Conservation (phyloP, 208 protist genomes). For the Leishmania tarentolae region DNA sequence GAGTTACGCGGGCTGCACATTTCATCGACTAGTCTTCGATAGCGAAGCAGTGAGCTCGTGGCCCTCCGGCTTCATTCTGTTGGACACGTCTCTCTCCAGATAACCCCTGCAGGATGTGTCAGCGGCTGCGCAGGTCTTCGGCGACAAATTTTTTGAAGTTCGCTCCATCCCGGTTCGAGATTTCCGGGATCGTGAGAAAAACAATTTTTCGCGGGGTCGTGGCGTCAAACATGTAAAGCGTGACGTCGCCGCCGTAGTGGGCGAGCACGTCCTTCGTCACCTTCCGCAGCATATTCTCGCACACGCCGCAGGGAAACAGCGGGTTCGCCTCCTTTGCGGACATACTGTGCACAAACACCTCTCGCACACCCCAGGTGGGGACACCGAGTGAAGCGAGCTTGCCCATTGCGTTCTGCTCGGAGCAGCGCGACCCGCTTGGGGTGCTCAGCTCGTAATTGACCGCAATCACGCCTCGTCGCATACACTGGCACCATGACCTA, state of each 20-base stretch:
- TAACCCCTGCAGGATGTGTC: background rate
- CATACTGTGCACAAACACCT: slow-evolving; percentile 86
- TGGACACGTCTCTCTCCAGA: background rate
- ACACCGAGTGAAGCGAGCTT: slow-evolving; percentile 78
- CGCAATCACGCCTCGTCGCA: slow-evolving; percentile 63
- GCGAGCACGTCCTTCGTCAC: slow-evolving; percentile 72
- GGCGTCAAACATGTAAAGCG: slow-evolving; percentile 90
- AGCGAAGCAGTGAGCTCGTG: background rate
- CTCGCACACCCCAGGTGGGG: slow-evolving; percentile 77
- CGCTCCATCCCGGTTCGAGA: slow-evolving; percentile 70
- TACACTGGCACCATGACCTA: slow-evolving; percentile 78
- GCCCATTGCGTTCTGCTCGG: slow-evolving; percentile 90
- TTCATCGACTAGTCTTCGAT: background rate
- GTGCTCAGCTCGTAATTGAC: slow-evolving; percentile 93
- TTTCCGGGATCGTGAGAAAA: slow-evolving; percentile 80
- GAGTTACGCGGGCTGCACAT: background rate
- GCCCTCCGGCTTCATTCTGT: background rate
- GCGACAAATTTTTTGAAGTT: slow-evolving; percentile 83
- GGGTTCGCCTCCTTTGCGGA: slow-evolving; percentile 81
- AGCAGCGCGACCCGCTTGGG: slow-evolving; percentile 88
- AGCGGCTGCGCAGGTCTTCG: slow-evolving; percentile 49
- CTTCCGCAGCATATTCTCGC: slow-evolving; percentile 91
- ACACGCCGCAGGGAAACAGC: slow-evolving; percentile 90
- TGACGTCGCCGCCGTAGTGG: slow-evolving; percentile 73
- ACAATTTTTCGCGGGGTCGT: slow-evolving; percentile 77